phyloP scores from a whole-genome alignment of 1,284 basidiomycete species.

The Sporisorium scitamineum region DNA sequence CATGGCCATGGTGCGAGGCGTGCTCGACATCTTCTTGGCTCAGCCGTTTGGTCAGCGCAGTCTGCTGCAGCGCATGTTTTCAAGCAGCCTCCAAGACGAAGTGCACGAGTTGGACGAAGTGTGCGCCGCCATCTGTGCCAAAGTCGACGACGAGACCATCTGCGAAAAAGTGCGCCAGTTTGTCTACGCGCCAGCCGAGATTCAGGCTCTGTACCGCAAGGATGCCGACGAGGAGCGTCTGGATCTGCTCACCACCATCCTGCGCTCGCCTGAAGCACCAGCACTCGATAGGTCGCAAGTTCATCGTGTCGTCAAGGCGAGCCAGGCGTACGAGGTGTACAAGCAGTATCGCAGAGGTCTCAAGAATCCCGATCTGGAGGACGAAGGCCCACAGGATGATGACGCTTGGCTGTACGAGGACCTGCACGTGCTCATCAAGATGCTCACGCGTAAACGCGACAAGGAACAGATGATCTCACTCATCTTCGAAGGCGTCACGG shows the following conservation, averaged over 20 bases:
- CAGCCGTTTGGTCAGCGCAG: slow-evolving; percentile 94
- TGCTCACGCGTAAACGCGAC: slow-evolving; percentile 77
- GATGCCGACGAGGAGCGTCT: slow-evolving; percentile 76
- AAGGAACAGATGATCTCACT: slow-evolving; percentile 92
- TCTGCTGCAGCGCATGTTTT: slow-evolving; percentile 86
- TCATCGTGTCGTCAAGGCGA: slow-evolving; percentile 62
- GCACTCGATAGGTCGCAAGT: slow-evolving; percentile 59
- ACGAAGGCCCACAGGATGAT: slow-evolving; percentile 74
- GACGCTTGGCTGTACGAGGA: slow-evolving; percentile 69
- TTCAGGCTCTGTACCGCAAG: slow-evolving; percentile 76
- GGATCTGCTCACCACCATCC: slow-evolving; percentile 83
- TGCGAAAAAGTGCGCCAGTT: slow-evolving; percentile 89
- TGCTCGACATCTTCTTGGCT: slow-evolving; percentile 96
- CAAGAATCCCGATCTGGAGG: slow-evolving; percentile 70
- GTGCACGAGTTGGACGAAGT: slow-evolving; percentile 85
- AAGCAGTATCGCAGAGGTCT: slow-evolving; percentile 58
- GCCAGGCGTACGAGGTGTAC: slow-evolving; percentile 64
- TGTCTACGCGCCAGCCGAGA: slow-evolving; percentile 85
- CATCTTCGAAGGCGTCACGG: slow-evolving; percentile 95
- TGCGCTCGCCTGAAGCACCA: slow-evolving; percentile 84
- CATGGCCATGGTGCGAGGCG: slow-evolving; percentile 89
- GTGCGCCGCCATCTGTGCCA: slow-evolving; percentile 84
- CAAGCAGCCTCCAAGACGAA: slow-evolving; percentile 88
- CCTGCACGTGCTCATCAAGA: slow-evolving; percentile 63
- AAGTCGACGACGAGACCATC: slow-evolving; percentile 86